These are phyloP conservation scores for Plasmodium malariae DNA, from an alignment of 169 alveolate species.

Conservation along the genomic window DNA sequence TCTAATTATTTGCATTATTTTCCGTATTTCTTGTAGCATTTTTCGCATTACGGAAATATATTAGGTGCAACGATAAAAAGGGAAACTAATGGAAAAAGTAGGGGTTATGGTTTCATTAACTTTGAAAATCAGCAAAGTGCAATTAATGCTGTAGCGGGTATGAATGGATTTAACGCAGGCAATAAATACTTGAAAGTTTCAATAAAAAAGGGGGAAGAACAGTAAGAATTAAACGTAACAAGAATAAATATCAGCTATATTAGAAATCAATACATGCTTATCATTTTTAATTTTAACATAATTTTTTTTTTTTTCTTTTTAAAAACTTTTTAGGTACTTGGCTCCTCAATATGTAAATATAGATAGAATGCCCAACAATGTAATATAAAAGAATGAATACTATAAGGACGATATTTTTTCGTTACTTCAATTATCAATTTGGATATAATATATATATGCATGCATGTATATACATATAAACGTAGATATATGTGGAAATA, in stretches of 20 bases:
- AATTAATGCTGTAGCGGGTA: slow-evolving; percentile 87
- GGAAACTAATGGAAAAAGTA: slow-evolving; percentile 86
- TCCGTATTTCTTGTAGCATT: slow-evolving; percentile 78
- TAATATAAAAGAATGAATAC: slow-evolving; percentile 29
- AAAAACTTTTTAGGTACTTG: slow-evolving; percentile 26
- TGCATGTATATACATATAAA: too few species aligned
- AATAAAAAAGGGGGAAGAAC: slow-evolving; percentile 91
- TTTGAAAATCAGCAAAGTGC: slow-evolving; percentile 92
- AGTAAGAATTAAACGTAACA: slow-evolving; percentile 57
- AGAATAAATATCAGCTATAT: slow-evolving; percentile 10
- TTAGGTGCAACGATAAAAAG: slow-evolving; percentile 89
- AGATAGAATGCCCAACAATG: slow-evolving; percentile 58
- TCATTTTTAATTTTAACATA: background rate
- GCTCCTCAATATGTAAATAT: slow-evolving; percentile 70
- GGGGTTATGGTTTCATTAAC: slow-evolving; percentile 93
- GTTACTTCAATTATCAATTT: too few species aligned
- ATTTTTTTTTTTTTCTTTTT: slow-evolving; percentile 3
- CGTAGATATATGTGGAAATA: too few species aligned
- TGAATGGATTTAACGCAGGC: slow-evolving; percentile 90
- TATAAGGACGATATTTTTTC: too few species aligned
- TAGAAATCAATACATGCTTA: background rate
- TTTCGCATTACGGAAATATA: slow-evolving; percentile 87
- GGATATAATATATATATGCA: too few species aligned
- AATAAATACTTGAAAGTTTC: slow-evolving; percentile 91
- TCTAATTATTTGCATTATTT: background rate